phyloP scores from a whole-genome alignment of 2,329 filamentous ascomycete species.

The Colletotrichum limetticola region DNA sequence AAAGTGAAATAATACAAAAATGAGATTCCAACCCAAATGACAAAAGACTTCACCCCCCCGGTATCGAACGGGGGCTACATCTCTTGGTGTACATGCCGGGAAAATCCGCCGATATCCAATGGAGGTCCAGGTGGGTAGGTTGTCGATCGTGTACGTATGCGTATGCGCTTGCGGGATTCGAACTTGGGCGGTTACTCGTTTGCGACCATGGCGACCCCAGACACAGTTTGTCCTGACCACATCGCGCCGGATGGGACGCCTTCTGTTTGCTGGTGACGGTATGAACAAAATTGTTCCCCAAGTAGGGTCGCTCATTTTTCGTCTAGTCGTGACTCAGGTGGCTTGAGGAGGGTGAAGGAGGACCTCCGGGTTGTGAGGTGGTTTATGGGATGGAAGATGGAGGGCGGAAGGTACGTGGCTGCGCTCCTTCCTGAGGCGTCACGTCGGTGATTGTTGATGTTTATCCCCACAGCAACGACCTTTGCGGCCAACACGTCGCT shows the following conservation, averaged over 20 bases:
- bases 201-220: background rate
- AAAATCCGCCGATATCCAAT: background rate
- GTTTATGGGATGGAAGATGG: too few relatives aligned
- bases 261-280: background rate
- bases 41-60: background rate
- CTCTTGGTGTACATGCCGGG: background rate
- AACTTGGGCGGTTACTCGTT: background rate
- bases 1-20: background rate
- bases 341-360: background rate
- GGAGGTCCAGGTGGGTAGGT: background rate
- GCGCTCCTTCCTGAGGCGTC: too few relatives aligned
- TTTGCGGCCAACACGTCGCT: background rate
- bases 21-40: background rate
- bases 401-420: background rate
- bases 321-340: background rate
- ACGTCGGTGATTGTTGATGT: background rate
- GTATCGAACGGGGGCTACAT: background rate
- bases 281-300: background rate
- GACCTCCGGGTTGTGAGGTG: too few relatives aligned
- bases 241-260: background rate
- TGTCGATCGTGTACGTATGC: background rate
- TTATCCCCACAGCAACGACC: background rate
- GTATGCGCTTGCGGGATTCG: background rate
- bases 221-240: background rate
- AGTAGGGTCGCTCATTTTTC: background rate